Evolutionary conservation across 1,284 basidiomycete species (phyloP), one percentile per base, ranked within the genome.

Genomic region (Heterobasidion irregulare): DNA sequence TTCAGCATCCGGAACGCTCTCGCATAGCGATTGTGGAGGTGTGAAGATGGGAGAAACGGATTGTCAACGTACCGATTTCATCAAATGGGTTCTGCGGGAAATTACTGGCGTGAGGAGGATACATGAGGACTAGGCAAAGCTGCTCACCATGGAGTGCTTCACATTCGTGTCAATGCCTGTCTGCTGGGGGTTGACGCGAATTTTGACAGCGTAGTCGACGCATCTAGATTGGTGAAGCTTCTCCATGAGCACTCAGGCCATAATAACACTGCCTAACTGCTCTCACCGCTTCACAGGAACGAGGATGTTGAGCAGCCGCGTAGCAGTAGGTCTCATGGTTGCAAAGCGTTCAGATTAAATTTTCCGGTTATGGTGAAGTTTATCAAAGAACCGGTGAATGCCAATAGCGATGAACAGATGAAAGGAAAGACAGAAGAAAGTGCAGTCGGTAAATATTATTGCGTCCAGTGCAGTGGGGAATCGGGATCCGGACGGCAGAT

Each of bases 101-200:
- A 50, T 9, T 32, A 26, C 26, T 26, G 47, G 50, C 41, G 33
- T 47, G 8, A 34, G 53, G 10, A 54, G 41, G 3, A 34, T 32
- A 38, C 26, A 48, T 34, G 26, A 58, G 18, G n/a, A 47, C 36
- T 12, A 12, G 26, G 15, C 16, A 3, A 35, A 16, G 12, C 45
- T 16, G 63, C 84, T 63, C 63, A 94, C 94, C 94, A 98, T 97
- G 1, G 92, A 95, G 73, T 98, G 94, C 78, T 98, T 98, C 63
- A 96, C 94, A 70, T 88, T 93, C 53, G 89, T 86, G 77, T 98
- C 94, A 50, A 98, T 85, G 16, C 92, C 94, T 53, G 92, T 95
- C 67, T 94, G 89, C 62, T 89, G 85, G 7, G 91, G 82, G 68
- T 94, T 94, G 53, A 98, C 91, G 52, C 94, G 89, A 74, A 98